phyloP scores from a whole-genome alignment of 345 rosid genomes.

The Noccaea bulbosa region DNA sequence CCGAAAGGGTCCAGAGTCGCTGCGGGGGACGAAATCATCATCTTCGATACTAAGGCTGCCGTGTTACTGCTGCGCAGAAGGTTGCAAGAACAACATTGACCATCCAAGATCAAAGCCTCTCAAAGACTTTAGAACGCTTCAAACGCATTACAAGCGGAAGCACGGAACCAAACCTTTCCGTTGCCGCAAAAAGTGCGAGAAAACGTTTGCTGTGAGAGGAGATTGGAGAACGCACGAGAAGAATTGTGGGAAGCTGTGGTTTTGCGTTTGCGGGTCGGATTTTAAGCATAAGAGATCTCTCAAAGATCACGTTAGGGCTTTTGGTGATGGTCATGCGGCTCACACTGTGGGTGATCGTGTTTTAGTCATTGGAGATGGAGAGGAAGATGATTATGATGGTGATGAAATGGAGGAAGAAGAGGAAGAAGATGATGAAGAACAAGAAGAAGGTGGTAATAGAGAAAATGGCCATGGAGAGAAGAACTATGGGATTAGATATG shows the following conservation, averaged over 20 bases:
- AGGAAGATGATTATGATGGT: constrained; percentile 34
- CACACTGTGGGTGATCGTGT: constrained; percentile 55
- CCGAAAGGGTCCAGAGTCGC: constrained; percentile 79
- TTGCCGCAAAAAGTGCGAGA: constrained; percentile 81
- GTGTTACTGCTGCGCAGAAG: constrained; percentile 80
- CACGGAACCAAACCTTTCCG: constrained; percentile 76
- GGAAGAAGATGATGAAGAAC: constrained; percentile 26
- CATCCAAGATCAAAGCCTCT: constrained; percentile 84
- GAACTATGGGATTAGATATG: constrained; percentile 34
- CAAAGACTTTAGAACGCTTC: constrained; percentile 91
- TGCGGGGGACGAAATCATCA: constrained; percentile 72
- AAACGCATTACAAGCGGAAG: constrained; percentile 87
- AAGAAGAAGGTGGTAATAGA: constrained; percentile 23
- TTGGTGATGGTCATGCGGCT: constrained; percentile 91
- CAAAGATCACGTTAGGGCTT: constrained; percentile 93
- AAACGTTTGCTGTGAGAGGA: constrained; percentile 90
- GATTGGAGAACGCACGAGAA: constrained; percentile 99
- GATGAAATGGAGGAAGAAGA: constrained; percentile 33
- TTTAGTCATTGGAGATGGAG: constrained; percentile 36
- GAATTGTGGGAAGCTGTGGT: constrained; percentile 98
- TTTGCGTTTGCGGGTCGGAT: constrained; percentile 95
- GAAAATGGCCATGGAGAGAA: constrained; percentile 23
- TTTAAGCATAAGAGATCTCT: constrained; percentile 98
- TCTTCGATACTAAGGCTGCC: constrained; percentile 77
- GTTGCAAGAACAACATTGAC: constrained; percentile 86